Conservation (phyloP, 2,329 filamentous ascomycete genomes). For the Raffaelea arxii region DNA sequence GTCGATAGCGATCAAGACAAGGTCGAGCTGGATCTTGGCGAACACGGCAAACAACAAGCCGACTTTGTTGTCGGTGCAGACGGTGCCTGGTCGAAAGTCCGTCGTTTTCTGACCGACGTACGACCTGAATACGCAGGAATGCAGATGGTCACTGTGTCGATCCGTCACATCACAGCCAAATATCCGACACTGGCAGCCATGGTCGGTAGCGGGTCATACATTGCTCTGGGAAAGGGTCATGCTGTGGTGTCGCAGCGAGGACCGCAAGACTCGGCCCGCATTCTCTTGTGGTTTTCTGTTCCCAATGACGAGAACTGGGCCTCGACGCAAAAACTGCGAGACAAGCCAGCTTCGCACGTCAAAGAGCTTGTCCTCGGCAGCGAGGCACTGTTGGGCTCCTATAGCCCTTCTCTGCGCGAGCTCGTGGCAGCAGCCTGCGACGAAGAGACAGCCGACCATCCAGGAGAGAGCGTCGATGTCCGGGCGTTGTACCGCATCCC, state of each 20-base stretch:
- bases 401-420: constrained; percentile 17
- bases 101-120: constrained; percentile 23
- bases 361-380: constrained; percentile 16
- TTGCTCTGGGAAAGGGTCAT: constrained; percentile 26
- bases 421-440: constrained; percentile 19
- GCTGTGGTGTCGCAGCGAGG: constrained; percentile 24
- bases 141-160: constrained; percentile 25
- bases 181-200: constrained; percentile 27
- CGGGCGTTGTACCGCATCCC: constrained; percentile 30
- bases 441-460: constrained; percentile 13
- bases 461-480: constrained; percentile 12
- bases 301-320: constrained; percentile 13
- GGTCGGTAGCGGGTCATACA: constrained; percentile 28
- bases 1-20: neutral
- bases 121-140: constrained; percentile 29
- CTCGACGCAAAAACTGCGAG: constrained; percentile 7
- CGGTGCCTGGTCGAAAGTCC: constrained; percentile 29
- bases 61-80: constrained; percentile 30
- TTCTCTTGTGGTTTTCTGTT: constrained; percentile 19
- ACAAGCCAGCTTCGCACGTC: constrained; percentile 7
- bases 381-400: constrained; percentile 10
- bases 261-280: constrained; percentile 18
- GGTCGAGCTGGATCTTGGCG: constrained; percentile 15
- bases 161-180: constrained; percentile 20
- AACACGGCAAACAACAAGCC: constrained; percentile 15